These are phyloP conservation scores for Wakefieldia striispora DNA, from an alignment of 768 basidiomycete genomes.

Conservation along the genomic window DNA sequence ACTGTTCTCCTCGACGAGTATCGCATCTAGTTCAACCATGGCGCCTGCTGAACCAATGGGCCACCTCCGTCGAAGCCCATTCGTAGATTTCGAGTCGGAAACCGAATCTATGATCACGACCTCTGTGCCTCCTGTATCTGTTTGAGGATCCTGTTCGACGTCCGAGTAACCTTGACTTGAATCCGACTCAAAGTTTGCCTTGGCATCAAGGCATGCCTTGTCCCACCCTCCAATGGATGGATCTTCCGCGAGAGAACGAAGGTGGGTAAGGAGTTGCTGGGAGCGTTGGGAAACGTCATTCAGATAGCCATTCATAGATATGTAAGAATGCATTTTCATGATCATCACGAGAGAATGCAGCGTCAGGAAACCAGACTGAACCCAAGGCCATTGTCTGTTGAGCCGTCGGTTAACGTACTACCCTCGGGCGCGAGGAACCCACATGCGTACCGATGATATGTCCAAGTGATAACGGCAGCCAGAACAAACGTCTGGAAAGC, in stretches of 20 bases:
- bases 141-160: constrained; percentile 15
- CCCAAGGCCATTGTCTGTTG: constrained; percentile 93
- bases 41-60: constrained; percentile 29
- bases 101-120: constrained; percentile 47
- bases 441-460: constrained; percentile 67
- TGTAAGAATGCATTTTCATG: constrained; percentile 97
- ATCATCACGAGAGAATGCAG: constrained; percentile 87
- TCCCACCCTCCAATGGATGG: constrained; percentile 62
- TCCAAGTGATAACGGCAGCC: constrained; percentile 80
- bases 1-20: not conserved
- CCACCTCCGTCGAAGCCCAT: constrained; percentile 58
- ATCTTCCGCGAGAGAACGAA: constrained; percentile 46
- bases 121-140: constrained; percentile 45
- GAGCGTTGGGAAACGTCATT: constrained; percentile 51
- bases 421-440: not conserved
- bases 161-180: constrained; percentile 22
- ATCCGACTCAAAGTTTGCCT: constrained; percentile 34
- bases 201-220: constrained; percentile 51
- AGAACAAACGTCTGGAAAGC: constrained; percentile 71
- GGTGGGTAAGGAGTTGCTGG: constrained; percentile 38
- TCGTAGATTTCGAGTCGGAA: constrained; percentile 51
- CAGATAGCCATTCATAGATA: constrained; percentile 83
- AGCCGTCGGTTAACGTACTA: not conserved
- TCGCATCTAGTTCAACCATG: constrained; percentile 4
- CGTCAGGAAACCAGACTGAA: constrained; percentile 88